phyloP scores from a whole-genome alignment of 257 asterid species.

The Gentiana macrophylla region DNA sequence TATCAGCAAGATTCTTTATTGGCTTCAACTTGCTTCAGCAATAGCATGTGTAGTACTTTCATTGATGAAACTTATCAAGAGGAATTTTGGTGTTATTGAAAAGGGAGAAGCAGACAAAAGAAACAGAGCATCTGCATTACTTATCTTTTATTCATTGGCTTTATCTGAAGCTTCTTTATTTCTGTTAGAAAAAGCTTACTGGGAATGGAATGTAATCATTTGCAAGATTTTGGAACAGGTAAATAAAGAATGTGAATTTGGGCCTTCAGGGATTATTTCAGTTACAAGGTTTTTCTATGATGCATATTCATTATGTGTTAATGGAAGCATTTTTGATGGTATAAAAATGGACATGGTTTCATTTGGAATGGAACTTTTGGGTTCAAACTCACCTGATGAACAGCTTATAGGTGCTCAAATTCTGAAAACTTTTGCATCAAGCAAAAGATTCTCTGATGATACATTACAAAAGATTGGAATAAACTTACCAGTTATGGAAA shows the following conservation, averaged over 20 bases:
- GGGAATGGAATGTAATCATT: conserved; percentile 75
- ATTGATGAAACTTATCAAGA: conserved; percentile 33
- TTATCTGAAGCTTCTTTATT: conserved; percentile 77
- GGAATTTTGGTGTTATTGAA: conserved; percentile 42
- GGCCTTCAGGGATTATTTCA: conserved; percentile 54
- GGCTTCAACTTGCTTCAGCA: conserved; percentile 84
- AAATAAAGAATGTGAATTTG: conserved; percentile 61
- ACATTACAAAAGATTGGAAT: conserved; percentile 88
- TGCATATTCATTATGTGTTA: conserved; percentile 64
- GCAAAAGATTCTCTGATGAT: conserved; percentile 40
- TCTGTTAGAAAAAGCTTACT: conserved; percentile 79
- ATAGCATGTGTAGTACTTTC: conserved; percentile 69
- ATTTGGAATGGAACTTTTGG: conserved; percentile 69
- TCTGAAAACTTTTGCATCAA: conserved; percentile 40
- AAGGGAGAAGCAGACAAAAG: conserved; percentile 54
- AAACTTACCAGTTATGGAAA: conserved; percentile 47
- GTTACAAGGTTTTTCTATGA: conserved; percentile 75
- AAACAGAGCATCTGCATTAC: conserved; percentile 51
- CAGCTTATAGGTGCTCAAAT: conserved; percentile 76
- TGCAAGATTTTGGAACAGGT: conserved; percentile 43
- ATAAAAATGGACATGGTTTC: conserved; percentile 88
- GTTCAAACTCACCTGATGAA: conserved; percentile 69
- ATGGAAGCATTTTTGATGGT: conserved; percentile 89
- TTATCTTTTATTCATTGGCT: conserved; percentile 76
- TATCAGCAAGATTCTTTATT: conserved; percentile 54